Conservation (phyloP, 192 early-diverging fungal genomes). For the Backusella tuberculispora region DNA sequence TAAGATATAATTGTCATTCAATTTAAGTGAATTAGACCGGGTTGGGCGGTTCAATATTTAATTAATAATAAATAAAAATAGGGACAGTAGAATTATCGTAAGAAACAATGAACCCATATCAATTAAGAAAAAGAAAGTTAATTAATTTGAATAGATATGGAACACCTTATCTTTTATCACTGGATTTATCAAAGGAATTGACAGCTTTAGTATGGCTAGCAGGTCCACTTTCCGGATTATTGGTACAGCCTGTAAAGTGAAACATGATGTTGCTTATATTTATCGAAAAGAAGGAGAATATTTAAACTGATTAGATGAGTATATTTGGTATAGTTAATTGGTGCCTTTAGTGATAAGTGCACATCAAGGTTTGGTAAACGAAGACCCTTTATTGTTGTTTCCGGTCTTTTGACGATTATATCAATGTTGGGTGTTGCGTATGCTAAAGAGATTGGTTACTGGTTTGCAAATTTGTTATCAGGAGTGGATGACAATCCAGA, state of each 20-base stretch:
- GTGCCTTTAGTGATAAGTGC: constrained; percentile 80
- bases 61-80: constrained; percentile 33
- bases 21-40: background rate
- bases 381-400: constrained; percentile 81
- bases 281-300: background rate
- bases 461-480: constrained; percentile 8
- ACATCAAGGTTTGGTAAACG: constrained; percentile 76
- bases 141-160: constrained; percentile 56
- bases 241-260: constrained; percentile 33
- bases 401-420: constrained; percentile 62
- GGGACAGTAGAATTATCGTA: constrained; percentile 74
- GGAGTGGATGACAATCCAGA: background rate
- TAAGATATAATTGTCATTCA: background rate
- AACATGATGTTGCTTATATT: background rate
- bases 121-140: background rate
- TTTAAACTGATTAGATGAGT: background rate
- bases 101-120: constrained; percentile 16
- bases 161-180: constrained; percentile 71
- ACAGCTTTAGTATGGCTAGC: constrained; percentile 83
- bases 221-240: constrained; percentile 64
- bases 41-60: background rate
- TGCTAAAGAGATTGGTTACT: constrained; percentile 63
- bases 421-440: constrained; percentile 78
- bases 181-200: constrained; percentile 64
- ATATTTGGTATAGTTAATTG: constrained; percentile 58